These are phyloP conservation scores for Tubosaeta sp. DNA, from an alignment of 768 basidiomycete species.

Conservation along the genomic window DNA sequence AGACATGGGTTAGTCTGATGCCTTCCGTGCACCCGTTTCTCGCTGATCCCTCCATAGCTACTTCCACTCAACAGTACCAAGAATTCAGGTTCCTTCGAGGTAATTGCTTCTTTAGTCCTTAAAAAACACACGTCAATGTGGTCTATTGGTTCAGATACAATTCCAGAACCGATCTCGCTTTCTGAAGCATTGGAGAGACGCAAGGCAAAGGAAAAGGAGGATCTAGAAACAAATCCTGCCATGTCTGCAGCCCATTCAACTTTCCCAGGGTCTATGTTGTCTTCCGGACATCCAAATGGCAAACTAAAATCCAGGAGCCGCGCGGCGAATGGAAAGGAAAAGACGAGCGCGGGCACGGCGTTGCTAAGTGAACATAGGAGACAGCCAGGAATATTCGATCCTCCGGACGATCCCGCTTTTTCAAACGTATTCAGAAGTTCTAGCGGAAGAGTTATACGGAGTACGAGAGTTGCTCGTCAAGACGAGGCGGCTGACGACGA, in stretches of 20 bases:
- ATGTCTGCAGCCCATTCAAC: slow-evolving; percentile 34
- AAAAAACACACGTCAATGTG: slow-evolving; percentile 1
- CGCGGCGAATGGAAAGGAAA: slow-evolving; percentile 33
- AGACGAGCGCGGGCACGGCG: slow-evolving; percentile 27
- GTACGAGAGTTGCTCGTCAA: slow-evolving; percentile 26
- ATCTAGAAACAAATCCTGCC: slow-evolving; percentile 59
- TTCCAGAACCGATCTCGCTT: slow-evolving; percentile 59
- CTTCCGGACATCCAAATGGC: slow-evolving; percentile 21
- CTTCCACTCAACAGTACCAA: slow-evolving; percentile 55
- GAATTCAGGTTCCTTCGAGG: slow-evolving; percentile 74
- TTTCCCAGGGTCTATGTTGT: slow-evolving; percentile 22
- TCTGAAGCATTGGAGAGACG: slow-evolving; percentile 56
- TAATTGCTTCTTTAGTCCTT: slow-evolving; percentile 20
- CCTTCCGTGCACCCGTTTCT: background rate
- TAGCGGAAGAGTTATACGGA: slow-evolving; percentile 28
- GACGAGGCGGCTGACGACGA: slow-evolving; percentile 25
- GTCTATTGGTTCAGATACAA: slow-evolving; percentile 46
- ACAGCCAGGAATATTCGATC: slow-evolving; percentile 16
- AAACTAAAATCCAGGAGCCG: slow-evolving; percentile 40
- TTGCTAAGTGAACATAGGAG: slow-evolving; percentile 23
- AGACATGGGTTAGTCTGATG: slow-evolving; percentile 62
- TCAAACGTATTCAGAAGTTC: slow-evolving; percentile 25
- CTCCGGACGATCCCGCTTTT: slow-evolving; percentile 16
- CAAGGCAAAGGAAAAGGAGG: slow-evolving; percentile 47
- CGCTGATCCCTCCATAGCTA: slow-evolving; percentile 39